These are phyloP conservation scores for Phytopythium helicoides DNA, from an alignment of 352 stramenopile species.

Conservation along the genomic window DNA sequence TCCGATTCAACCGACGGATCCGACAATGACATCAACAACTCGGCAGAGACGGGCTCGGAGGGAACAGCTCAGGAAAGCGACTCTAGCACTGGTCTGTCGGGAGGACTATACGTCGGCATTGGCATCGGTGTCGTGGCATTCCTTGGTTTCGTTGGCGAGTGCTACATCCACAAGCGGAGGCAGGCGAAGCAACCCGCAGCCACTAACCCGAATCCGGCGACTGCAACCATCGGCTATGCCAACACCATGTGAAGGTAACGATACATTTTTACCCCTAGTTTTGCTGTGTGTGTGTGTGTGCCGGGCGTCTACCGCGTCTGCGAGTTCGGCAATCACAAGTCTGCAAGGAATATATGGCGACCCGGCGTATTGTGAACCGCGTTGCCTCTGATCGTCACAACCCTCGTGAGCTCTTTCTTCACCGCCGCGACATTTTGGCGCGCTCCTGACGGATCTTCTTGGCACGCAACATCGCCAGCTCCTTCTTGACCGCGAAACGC, in stretches of 20 bases:
- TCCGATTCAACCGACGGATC: slow-evolving; percentile 13
- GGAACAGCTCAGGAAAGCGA: slow-evolving; percentile 36
- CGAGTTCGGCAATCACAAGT: no score
- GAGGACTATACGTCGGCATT: slow-evolving; percentile 69
- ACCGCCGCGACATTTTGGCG: slow-evolving; percentile 1
- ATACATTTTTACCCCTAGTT: slow-evolving; percentile 4
- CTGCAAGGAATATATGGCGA: no score
- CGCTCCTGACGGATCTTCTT: slow-evolving; percentile 58
- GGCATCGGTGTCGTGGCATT: slow-evolving; percentile 62
- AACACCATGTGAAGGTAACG: slow-evolving; percentile 9
- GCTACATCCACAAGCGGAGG: slow-evolving; percentile 62
- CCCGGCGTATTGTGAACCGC: not conserved
- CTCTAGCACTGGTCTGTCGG: slow-evolving; percentile 47
- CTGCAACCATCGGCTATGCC: slow-evolving; percentile 3
- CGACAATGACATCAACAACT: slow-evolving; percentile 3
- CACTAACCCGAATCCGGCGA: not conserved
- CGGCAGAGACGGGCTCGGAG: slow-evolving; percentile 11
- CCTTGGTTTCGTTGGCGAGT: slow-evolving; percentile 72
- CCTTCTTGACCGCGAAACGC: slow-evolving; percentile 81
- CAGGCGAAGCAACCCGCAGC: slow-evolving; percentile 17
- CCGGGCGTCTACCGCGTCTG: not conserved
- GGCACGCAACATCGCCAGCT: slow-evolving; percentile 66
- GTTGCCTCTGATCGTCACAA: not conserved
- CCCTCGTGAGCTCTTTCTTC: not conserved
- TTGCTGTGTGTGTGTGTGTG: slow-evolving; percentile 4